Percentiles rank a stretch among this genome's conserved stretches.
These are phyloP conservation scores for Fusarium floridanum DNA, from an alignment of 2,329 filamentous ascomycete genomes.

Conservation along the genomic window DNA sequence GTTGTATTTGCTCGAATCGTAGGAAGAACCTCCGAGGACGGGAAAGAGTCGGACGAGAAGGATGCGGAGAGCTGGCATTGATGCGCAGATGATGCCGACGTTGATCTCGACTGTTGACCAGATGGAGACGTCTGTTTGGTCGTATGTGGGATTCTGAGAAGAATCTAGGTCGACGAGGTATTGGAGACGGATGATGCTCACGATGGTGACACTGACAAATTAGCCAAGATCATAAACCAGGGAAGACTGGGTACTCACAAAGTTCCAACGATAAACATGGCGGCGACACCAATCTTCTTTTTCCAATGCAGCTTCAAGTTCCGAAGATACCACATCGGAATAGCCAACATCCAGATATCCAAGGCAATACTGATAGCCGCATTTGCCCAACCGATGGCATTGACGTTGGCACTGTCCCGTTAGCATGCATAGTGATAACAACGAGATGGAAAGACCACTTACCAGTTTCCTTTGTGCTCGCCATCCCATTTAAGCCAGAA, in stretches of 20 bases:
- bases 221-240: background rate
- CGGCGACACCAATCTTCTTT: conserved; percentile 57
- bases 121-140: conserved; percentile 46
- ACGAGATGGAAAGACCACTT: background rate
- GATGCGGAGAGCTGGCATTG: conserved; percentile 50
- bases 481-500: conserved; percentile 60
- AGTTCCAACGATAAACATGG: conserved; percentile 60
- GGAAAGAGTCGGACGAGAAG: conserved; percentile 46
- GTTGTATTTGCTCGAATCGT: conserved; percentile 44
- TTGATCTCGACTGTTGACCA: conserved; percentile 55
- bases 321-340: conserved; percentile 56
- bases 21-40: conserved; percentile 46
- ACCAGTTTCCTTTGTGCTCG: conserved; percentile 55
- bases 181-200: conserved; percentile 49
- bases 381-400: conserved; percentile 57
- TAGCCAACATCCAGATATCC: conserved; percentile 58
- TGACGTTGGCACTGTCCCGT: conserved; percentile 50
- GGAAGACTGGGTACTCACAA: conserved; percentile 47
- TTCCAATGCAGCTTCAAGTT: conserved; percentile 52
- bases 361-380: conserved; percentile 57
- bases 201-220: conserved; percentile 46
- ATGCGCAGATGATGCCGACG: conserved; percentile 54
- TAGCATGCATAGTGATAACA: background rate
- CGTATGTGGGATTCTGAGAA: conserved; percentile 48
- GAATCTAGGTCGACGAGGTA: conserved; percentile 46